Conservation (phyloP, 805 yeast species). For the Suhomyces tanzawaensis region DNA sequence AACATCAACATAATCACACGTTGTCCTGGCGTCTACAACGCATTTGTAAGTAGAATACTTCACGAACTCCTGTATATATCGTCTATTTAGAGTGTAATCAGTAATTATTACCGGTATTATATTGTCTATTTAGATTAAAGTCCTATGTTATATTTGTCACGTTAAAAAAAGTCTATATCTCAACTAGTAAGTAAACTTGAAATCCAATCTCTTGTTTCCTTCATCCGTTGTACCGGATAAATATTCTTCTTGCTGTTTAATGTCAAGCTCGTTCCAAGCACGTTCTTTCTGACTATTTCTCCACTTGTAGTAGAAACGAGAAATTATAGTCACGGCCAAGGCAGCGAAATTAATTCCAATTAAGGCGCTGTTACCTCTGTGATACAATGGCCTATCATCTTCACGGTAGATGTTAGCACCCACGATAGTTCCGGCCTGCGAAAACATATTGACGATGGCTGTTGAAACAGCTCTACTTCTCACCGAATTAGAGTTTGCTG, state of each 20-base stretch:
- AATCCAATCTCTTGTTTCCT: constrained; percentile 39
- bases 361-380: constrained; percentile 51
- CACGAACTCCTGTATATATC: too few relatives aligned
- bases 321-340: constrained; percentile 23
- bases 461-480: constrained; percentile 64
- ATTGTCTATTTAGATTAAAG: too few relatives aligned
- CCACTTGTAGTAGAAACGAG: constrained; percentile 38
- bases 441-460: constrained; percentile 62
- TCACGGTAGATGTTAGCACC: constrained; percentile 55
- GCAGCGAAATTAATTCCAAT: constrained; percentile 35
- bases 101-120: too few relatives aligned
- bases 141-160: too few relatives aligned
- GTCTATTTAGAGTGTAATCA: too few relatives aligned
- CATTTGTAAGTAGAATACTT: too few relatives aligned
- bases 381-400: constrained; percentile 59
- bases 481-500: constrained; percentile 61
- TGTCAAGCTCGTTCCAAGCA: constrained; percentile 50
- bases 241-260: constrained; percentile 51
- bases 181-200: constrained; percentile 1
- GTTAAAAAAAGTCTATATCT: too few relatives aligned
- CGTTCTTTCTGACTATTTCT: constrained; percentile 44
- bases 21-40: too few relatives aligned
- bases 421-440: constrained; percentile 56
- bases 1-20: too few relatives aligned
- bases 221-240: constrained; percentile 43